A percentile compares a stretch with the other conserved stretches of the same genome.
Evolutionary conservation across 352 stramenopile species (phyloP).

Genomic region (Phytophthora pinifolia): DNA sequence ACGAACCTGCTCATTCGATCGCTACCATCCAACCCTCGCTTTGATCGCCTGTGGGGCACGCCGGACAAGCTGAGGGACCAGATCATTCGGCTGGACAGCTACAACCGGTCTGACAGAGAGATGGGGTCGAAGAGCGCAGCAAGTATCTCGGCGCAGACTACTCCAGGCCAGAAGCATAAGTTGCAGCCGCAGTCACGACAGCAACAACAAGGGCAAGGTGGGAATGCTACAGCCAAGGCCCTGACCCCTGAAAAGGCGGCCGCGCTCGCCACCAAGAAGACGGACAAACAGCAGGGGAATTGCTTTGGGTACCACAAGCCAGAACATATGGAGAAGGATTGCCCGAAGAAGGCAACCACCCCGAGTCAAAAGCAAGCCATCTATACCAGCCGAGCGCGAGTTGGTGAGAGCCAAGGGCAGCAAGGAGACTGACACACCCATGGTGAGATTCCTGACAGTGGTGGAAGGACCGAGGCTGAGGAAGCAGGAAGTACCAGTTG

Average conservation of each 20-base stretch:
- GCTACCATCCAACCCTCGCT: background rate
- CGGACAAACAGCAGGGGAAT: background rate
- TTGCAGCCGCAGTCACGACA: background rate
- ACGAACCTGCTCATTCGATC: conserved; percentile 3
- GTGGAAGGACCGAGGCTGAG: too few relatives aligned
- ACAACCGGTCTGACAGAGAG: background rate
- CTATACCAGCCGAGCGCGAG: too few relatives aligned
- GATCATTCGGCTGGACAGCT: background rate
- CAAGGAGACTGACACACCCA: too few relatives aligned
- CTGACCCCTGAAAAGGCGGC: background rate
- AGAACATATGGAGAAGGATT: background rate
- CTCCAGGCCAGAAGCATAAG: too few relatives aligned
- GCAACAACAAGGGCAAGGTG: background rate
- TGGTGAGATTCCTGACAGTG: too few relatives aligned
- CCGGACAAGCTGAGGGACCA: background rate
- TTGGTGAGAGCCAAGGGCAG: too few relatives aligned
- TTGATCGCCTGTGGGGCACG: background rate
- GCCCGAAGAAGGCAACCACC: background rate
- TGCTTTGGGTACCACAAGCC: background rate
- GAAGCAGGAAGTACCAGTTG: background rate
- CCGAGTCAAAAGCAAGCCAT: too few relatives aligned
- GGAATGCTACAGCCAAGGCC: background rate
- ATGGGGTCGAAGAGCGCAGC: background rate
- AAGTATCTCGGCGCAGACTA: background rate
- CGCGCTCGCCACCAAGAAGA: background rate